Percentiles rank a stretch among this genome's conserved stretches.
Evolutionary conservation across 805 yeast species (phyloP).

Genomic region (Starmera dryadoides): DNA sequence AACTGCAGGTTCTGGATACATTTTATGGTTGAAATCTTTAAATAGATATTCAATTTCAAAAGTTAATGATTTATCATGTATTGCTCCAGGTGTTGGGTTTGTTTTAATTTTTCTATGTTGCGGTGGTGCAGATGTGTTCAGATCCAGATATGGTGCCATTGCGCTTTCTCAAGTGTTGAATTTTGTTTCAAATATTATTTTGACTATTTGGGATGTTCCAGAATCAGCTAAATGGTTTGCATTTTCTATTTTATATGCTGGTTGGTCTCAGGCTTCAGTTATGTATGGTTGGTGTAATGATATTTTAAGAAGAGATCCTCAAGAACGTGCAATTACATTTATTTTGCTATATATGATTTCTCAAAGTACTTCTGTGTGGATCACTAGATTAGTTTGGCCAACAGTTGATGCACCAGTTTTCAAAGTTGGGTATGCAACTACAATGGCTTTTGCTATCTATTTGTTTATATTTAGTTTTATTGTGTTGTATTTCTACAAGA

Average conservation of each 20-base stretch:
- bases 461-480: constrained; percentile 21
- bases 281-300: constrained; percentile 55
- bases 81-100: constrained; percentile 27
- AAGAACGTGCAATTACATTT: constrained; percentile 42
- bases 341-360: constrained; percentile 44
- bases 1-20: constrained; percentile 40
- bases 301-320: constrained; percentile 46
- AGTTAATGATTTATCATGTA: constrained; percentile 35
- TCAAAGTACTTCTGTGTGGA: constrained; percentile 43
- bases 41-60: constrained; percentile 28
- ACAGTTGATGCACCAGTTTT: constrained; percentile 52
- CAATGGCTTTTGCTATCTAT: constrained; percentile 27
- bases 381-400: constrained; percentile 20
- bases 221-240: constrained; percentile 50
- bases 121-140: constrained; percentile 25
- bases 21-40: constrained; percentile 43
- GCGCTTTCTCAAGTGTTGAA: constrained; percentile 38
- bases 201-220: constrained; percentile 48
- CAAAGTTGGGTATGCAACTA: constrained; percentile 41
- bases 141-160: constrained; percentile 34
- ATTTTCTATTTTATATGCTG: constrained; percentile 12
- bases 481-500: constrained; percentile 28
- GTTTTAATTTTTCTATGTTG: constrained; percentile 4
- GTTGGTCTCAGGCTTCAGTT: constrained; percentile 54
- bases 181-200: constrained; percentile 37